Conservation (phyloP, 345 rosid species). For the Zanthoxylum bungeanum region DNA sequence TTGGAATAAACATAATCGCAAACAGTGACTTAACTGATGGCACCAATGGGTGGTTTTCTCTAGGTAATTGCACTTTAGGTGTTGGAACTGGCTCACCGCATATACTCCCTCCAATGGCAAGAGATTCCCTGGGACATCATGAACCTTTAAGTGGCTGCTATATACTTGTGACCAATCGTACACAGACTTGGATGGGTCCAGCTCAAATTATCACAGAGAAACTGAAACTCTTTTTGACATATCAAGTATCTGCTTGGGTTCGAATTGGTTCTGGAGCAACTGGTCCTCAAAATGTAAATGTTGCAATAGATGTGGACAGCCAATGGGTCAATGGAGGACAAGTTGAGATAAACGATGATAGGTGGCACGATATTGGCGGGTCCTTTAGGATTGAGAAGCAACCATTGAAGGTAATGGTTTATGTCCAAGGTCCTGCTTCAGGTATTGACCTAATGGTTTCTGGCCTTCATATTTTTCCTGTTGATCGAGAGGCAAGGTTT, state of each 20-base stretch:
- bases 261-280: slow-evolving; percentile 52
- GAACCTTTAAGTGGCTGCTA: slow-evolving; percentile 71
- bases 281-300: slow-evolving; percentile 76
- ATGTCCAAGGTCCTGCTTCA: slow-evolving; percentile 78
- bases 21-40: slow-evolving; percentile 64
- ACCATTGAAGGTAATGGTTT: slow-evolving; percentile 71
- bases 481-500: slow-evolving; percentile 61
- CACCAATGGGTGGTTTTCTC: slow-evolving; percentile 83
- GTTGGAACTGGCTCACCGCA: slow-evolving; percentile 76
- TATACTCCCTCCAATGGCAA: slow-evolving; percentile 79
- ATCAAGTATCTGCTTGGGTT: slow-evolving; percentile 95
- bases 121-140: slow-evolving; percentile 65
- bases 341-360: slow-evolving; percentile 59
- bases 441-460: slow-evolving; percentile 80
- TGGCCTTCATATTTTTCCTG: slow-evolving; percentile 81
- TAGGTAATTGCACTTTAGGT: slow-evolving; percentile 69
- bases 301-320: slow-evolving; percentile 77
- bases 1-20: slow-evolving; percentile 65
- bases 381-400: slow-evolving; percentile 93
- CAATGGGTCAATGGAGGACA: slow-evolving; percentile 98
- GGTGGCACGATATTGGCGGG: slow-evolving; percentile 91
- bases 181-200: slow-evolving; percentile 98
- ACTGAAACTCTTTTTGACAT: slow-evolving; percentile 69
- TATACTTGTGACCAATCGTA: slow-evolving; percentile 68
- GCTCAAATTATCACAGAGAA: slow-evolving; percentile 86